Base-by-base conservation (phyloP, 169 alveolate genomes). In the Plasmodium gonderi region DNA sequence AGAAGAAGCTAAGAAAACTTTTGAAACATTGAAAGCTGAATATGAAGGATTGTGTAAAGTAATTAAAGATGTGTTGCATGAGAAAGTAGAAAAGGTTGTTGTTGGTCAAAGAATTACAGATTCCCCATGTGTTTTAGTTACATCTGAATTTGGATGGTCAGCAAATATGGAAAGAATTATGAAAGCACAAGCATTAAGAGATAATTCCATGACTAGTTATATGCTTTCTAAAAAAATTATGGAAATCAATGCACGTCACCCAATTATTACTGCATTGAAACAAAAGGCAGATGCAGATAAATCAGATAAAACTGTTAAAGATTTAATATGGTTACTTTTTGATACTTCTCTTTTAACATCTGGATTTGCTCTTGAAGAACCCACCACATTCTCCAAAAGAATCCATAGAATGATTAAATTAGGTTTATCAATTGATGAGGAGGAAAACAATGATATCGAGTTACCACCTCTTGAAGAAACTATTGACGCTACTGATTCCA, bases 111-210 rank as follows among this genome's bases (percentile, higher is more conserved):
- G 99, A 89, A 96, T 99, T 79, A 98, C 98, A 47, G 99, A 98
- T 91, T 98, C 99, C 23, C 99, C 99, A 54, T 98, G 99, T 92
- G 99, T 99, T 23, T 95, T 99, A 64, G 99, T 98, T 60, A 99
- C 99, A 44, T 97, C 99, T 78, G 99, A 99, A 96, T 98, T 97
- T 96, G 99, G 99, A 75, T 99, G 99, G 99, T 97, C 99, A 80
- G 99, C 99, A 47, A 99, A 99, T 97, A 99, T 99, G 99, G 99
- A 99, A 95, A 98, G 99, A 92, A 99, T 99, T 96, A 99, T 99
- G 99, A 98, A 98, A 96, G 99, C 99, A 11, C 99, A 99, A 97
- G 99, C 99, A 33, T 98, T 99, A 33, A 97, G 99, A 94, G 99
- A 99, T 96, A 96, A 97, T 92, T 96, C 99, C 80, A 98, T 98